Evolutionary conservation across 2,329 filamentous ascomycete genomes (phyloP), one percentile per base, ranked within the genome.

Genomic region (Aureobasidium sp.): DNA sequence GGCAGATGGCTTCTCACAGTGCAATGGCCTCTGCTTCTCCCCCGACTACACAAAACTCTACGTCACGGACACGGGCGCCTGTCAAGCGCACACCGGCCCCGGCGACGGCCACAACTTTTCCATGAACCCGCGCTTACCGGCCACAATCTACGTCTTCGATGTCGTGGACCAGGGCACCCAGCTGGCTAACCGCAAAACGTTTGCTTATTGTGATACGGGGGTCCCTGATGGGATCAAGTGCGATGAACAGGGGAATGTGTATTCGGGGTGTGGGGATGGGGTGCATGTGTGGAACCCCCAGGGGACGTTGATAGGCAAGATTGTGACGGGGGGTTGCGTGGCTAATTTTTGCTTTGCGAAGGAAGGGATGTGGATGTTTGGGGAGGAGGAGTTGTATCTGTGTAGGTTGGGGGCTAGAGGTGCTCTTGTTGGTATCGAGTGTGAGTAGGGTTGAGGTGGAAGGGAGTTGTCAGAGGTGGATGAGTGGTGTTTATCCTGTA

Each of bases 211-310:
- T 4, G 74, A 78, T 42, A 68, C 73, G 0, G 80, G 81, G 2
- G 73, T 83, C 2, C 83, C 84, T 0, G 85, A 88, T 64, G 85
- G 85, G 9, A 71, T 82, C 62, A 79, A 81, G 63, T 75, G 76
- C 42, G 81, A 84, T 64, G 73, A 73, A 1, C 65, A 76, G 3
- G 81, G 81, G 2, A 83, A 84, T 66, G 77, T 84, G 1, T 84
- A 81, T 69, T 75, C 76, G 27, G 80, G 78, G 0, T 81, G 79
- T 62, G 79, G 78, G 0, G 81, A 83, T 65, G 81, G 81, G 0
- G 70, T 84, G 21, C 75, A 82, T 61, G 74, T 84, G 9, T 84
- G 80, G 79, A 76, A 74, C 60, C 67, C 74, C 0, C 74, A 74
- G 0, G 81, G 81, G 0, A 74, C 67, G 3, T 65, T 81, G 19